phyloP scores from a whole-genome alignment of 495 filamentous ascomycete genomes.

The Cairneyella variabilis region DNA sequence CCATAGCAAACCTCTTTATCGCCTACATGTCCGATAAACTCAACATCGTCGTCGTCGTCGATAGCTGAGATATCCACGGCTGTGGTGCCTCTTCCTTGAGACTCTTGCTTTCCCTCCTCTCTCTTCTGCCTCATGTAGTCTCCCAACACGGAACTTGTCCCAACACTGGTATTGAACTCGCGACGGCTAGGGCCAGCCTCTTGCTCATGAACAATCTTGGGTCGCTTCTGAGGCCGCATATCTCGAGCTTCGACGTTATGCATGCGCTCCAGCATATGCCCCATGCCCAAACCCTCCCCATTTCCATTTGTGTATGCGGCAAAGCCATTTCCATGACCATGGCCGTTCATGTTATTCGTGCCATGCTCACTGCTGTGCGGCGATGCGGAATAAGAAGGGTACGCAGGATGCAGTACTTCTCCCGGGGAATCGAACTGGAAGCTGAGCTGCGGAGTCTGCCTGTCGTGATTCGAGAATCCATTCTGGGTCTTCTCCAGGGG shows the following conservation, averaged over 20 bases:
- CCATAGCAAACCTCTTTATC: constrained; percentile 82
- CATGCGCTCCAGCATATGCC: constrained; percentile 58
- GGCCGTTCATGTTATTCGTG: background rate
- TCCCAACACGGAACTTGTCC: constrained; percentile 52
- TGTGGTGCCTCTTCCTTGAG: constrained; percentile 23
- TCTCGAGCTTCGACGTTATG: constrained; percentile 67
- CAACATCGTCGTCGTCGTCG: constrained; percentile 51
- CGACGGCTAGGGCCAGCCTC: constrained; percentile 31
- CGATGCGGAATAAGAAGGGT: background rate
- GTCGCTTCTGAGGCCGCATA: constrained; percentile 59
- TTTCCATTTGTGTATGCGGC: constrained; percentile 17
- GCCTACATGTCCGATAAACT: constrained; percentile 36
- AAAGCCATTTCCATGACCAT: constrained; percentile 14
- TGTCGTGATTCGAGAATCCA: constrained; percentile 6
- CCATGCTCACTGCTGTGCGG: background rate
- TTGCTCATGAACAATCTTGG: constrained; percentile 52
- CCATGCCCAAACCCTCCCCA: constrained; percentile 32
- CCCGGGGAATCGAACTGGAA: constrained; percentile 43
- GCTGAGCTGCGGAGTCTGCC: constrained; percentile 10
- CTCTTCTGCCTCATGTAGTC: constrained; percentile 58
- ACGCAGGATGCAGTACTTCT: background rate
- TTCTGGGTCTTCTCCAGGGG: constrained; percentile 16
- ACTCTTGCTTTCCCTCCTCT: constrained; percentile 40
- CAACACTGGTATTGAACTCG: constrained; percentile 36
- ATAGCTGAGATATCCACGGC: constrained; percentile 41